Evolutionary conservation across 768 basidiomycete species (phyloP).

Genomic region (Naganishia vaughanmartiniae): DNA sequence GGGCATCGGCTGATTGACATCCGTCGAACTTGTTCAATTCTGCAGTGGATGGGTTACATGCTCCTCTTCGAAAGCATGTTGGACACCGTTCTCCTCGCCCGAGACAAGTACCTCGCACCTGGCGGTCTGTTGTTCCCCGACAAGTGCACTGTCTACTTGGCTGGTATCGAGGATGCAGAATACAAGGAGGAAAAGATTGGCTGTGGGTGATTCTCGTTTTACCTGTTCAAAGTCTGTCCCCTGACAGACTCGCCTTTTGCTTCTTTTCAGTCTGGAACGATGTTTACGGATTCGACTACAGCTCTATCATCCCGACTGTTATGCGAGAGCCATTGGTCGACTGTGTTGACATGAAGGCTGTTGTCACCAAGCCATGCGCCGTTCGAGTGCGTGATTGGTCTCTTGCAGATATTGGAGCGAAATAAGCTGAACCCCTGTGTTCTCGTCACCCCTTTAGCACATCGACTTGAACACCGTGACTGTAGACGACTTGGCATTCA

Average conservation of each 20-base stretch:
- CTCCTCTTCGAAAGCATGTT: conserved; percentile 99
- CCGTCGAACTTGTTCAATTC: too few relatives aligned
- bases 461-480: conserved; percentile 86
- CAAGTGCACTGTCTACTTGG: conserved; percentile 83
- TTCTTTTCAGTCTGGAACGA: conserved; percentile 90
- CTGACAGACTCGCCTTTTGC: conserved; percentile 24
- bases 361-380: conserved; percentile 85
- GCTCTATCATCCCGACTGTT: conserved; percentile 98
- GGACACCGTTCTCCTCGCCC: conserved; percentile 91
- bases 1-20: neutral
- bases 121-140: conserved; percentile 95
- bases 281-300: conserved; percentile 98
- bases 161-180: conserved; percentile 97
- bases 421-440: neutral
- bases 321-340: conserved; percentile 94
- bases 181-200: conserved; percentile 99
- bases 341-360: conserved; percentile 94
- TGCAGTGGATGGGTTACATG: conserved; percentile 97
- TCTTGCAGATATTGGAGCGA: neutral
- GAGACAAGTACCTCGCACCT: conserved; percentile 88
- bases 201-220: conserved; percentile 63
- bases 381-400: conserved; percentile 65
- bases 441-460: conserved; percentile 57
- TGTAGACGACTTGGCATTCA: conserved; percentile 92
- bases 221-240: neutral